phyloP scores from a whole-genome alignment of 2,329 filamentous ascomycete species.

The Xylaria polymorpha region DNA sequence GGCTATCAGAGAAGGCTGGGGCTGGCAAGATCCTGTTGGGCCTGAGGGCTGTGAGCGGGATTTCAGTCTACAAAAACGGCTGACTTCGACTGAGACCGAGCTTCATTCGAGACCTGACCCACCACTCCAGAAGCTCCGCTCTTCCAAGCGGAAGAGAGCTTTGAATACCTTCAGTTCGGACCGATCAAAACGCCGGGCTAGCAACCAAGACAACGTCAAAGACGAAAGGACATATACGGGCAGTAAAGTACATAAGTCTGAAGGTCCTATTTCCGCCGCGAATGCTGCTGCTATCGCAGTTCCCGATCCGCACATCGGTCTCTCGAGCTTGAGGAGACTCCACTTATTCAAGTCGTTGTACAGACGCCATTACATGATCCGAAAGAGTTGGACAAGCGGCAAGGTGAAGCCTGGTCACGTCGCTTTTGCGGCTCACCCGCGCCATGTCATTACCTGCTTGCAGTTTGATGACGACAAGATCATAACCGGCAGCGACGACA shows the following conservation, averaged over 20 bases:
- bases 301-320: slow-evolving; percentile 81
- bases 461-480: slow-evolving; percentile 99
- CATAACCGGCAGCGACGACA: slow-evolving; percentile 96
- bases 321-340: slow-evolving; percentile 81
- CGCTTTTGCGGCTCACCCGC: slow-evolving; percentile 94
- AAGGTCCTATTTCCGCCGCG: slow-evolving; percentile 88
- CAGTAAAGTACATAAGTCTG: slow-evolving; percentile 68
- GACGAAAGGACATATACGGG: slow-evolving; percentile 57
- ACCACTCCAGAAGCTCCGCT: slow-evolving; percentile 57
- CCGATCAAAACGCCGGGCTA: slow-evolving; percentile 65
- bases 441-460: slow-evolving; percentile 96
- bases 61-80: slow-evolving; percentile 69
- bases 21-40: slow-evolving; percentile 90
- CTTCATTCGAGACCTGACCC: slow-evolving; percentile 59
- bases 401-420: slow-evolving; percentile 88
- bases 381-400: slow-evolving; percentile 90
- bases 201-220: slow-evolving; percentile 59
- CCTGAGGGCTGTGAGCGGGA: slow-evolving; percentile 83
- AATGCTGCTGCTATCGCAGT: slow-evolving; percentile 85
- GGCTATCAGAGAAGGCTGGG: slow-evolving; percentile 93
- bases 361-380: slow-evolving; percentile 89
- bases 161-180: slow-evolving; percentile 60
- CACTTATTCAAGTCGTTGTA: slow-evolving; percentile 98
- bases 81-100: slow-evolving; percentile 66
- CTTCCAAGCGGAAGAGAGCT: slow-evolving; percentile 68